Evolutionary conservation across 2,329 filamentous ascomycete species (phyloP).

Genomic region (Coniella vitis): DNA sequence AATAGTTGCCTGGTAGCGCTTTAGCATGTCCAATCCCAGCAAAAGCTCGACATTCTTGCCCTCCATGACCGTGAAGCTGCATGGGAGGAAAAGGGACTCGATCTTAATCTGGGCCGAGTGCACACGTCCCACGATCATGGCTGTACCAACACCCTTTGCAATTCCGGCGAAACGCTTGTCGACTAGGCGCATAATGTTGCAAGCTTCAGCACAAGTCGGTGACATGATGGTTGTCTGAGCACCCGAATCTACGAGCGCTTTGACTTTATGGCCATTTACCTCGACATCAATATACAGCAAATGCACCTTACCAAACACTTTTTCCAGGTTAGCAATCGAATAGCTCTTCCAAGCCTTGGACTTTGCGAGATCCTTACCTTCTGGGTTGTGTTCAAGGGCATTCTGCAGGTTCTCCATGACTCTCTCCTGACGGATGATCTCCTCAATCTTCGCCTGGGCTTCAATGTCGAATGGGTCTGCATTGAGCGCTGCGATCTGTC

Average conservation of each 20-base stretch:
- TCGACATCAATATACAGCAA: conserved; percentile 96
- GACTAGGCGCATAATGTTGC: conserved; percentile 92
- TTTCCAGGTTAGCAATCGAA: conserved; percentile 10
- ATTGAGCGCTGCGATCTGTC: conserved; percentile 78
- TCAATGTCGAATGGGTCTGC: conserved; percentile 92
- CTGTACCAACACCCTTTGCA: conserved; percentile 88
- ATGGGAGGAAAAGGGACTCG: conserved; percentile 77
- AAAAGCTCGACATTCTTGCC: conserved; percentile 93
- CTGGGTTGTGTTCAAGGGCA: conserved; percentile 94
- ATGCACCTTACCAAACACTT: conserved; percentile 89
- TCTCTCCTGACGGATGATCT: conserved; percentile 91
- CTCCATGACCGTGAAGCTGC: conserved; percentile 99
- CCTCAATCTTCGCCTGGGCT: conserved; percentile 85
- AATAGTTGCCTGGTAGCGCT: conserved; percentile 87
- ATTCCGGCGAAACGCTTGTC: conserved; percentile 89
- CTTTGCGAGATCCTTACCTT: conserved; percentile 55
- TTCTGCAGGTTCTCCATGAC: conserved; percentile 95
- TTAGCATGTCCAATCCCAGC: conserved; percentile 92
- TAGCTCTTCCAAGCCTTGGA: neutral
- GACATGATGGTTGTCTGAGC: conserved; percentile 99
- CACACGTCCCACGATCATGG: conserved; percentile 88
- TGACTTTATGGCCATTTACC: conserved; percentile 87
- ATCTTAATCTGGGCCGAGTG: conserved; percentile 95
- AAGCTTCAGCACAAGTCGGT: conserved; percentile 80
- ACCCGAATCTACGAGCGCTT: conserved; percentile 94